phyloP scores from a whole-genome alignment of 768 basidiomycete species.

The Grammothele lineata region DNA sequence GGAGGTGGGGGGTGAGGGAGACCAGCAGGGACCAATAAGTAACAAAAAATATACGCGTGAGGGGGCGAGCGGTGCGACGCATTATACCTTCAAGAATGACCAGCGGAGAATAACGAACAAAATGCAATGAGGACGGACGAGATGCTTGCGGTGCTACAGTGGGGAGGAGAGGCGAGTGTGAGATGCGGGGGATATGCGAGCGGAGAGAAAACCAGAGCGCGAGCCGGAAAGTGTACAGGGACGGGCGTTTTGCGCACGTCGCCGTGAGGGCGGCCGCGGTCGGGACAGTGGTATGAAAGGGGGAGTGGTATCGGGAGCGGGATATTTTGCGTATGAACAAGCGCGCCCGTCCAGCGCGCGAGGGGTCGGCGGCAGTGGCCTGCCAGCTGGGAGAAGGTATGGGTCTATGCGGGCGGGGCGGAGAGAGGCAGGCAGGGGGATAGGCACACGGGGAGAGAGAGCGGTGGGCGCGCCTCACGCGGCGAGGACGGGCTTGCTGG shows the following conservation, averaged over 20 bases:
- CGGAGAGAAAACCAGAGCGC: conserved; percentile 6
- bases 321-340: conserved; percentile 17
- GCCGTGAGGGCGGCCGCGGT: conserved; percentile 3
- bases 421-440: background rate
- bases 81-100: conserved; percentile 19
- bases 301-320: conserved; percentile 12
- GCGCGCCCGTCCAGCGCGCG: conserved; percentile 14
- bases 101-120: conserved; percentile 11
- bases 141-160: conserved; percentile 18
- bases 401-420: conserved; percentile 8
- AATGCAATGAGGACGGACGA: conserved; percentile 10
- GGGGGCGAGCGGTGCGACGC: conserved; percentile 5
- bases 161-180: conserved; percentile 1
- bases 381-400: conserved; percentile 5
- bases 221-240: conserved; percentile 12
- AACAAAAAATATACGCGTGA: conserved; percentile 16
- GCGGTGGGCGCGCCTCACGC: conserved; percentile 14
- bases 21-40: conserved; percentile 18
- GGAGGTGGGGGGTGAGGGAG: too few relatives aligned
- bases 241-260: conserved; percentile 13
- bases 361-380: background rate
- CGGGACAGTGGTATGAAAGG: conserved; percentile 11
- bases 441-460: too few relatives aligned
- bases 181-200: background rate
- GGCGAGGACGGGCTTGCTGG: conserved; percentile 21